phyloP scores from a whole-genome alignment of 371 early-diverging fungal species.

The Mucor mucedo region DNA sequence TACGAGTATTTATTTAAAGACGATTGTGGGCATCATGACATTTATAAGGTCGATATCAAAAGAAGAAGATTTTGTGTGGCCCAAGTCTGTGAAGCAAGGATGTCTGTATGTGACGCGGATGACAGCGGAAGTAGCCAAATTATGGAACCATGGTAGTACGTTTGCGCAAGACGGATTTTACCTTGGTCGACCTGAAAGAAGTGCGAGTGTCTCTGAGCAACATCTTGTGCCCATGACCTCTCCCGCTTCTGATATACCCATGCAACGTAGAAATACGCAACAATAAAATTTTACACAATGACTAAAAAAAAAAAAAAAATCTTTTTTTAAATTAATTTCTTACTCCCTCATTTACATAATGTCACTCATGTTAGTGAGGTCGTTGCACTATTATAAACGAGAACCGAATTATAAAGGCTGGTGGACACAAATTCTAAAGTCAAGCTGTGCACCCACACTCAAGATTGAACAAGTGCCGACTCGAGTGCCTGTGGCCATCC shows the following conservation, averaged over 20 bases:
- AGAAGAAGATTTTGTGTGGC: slow-evolving; percentile 50
- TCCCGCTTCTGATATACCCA: slow-evolving; percentile 17
- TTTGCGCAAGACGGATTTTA: slow-evolving; percentile 47
- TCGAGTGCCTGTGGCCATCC: slow-evolving; percentile 17
- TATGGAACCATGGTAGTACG: slow-evolving; percentile 46
- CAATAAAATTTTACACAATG: neutral
- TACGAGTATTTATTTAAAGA: slow-evolving; percentile 48
- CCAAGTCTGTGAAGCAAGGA: slow-evolving; percentile 51
- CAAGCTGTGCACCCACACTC: slow-evolving; percentile 1
- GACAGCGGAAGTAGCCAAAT: slow-evolving; percentile 54
- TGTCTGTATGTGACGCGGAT: slow-evolving; percentile 54
- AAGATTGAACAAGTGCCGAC: slow-evolving; percentile 3
- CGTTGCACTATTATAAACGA: slow-evolving; percentile 15
- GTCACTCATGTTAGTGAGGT: neutral
- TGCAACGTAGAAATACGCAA: slow-evolving; percentile 16
- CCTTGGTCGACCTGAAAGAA: slow-evolving; percentile 26
- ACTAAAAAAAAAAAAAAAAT: neutral
- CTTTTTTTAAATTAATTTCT: neutral
- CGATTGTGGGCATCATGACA: slow-evolving; percentile 49
- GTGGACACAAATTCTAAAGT: slow-evolving; percentile 40
- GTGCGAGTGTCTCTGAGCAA: slow-evolving; percentile 22
- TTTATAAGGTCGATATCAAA: slow-evolving; percentile 46
- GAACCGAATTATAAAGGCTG: slow-evolving; percentile 42
- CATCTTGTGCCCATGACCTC: neutral
- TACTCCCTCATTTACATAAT: neutral